A percentile compares a stretch with the other conserved stretches of the same genome.
phyloP scores from a whole-genome alignment of 2,329 filamentous ascomycete species.

The Xylariaceae sp. region DNA sequence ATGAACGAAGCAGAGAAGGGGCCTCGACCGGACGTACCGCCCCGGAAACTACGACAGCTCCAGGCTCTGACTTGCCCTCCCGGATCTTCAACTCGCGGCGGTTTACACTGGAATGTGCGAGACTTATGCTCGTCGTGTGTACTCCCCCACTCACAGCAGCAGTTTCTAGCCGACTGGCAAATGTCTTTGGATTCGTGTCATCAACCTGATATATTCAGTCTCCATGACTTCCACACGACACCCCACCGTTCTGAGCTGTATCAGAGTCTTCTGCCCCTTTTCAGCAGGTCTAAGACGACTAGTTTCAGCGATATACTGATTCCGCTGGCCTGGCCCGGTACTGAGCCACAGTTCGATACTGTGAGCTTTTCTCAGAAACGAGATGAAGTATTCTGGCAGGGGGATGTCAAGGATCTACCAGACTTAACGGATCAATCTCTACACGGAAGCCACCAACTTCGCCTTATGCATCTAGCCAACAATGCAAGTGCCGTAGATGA shows the following conservation, averaged over 20 bases:
- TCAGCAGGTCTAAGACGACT: constrained; percentile 64
- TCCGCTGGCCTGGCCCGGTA: constrained; percentile 46
- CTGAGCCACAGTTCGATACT: constrained; percentile 39
- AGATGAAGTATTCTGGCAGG: constrained; percentile 66
- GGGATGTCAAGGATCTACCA: constrained; percentile 51
- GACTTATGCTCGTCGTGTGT: constrained; percentile 58
- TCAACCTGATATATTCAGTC: constrained; percentile 65
- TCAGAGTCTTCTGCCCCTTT: constrained; percentile 62
- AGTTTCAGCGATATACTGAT: constrained; percentile 73
- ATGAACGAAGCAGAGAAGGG: too few relatives aligned
- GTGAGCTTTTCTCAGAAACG: constrained; percentile 52
- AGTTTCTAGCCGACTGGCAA: constrained; percentile 60
- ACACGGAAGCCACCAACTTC: constrained; percentile 61
- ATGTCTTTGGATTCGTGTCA: constrained; percentile 61
- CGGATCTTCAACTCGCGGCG: constrained; percentile 50
- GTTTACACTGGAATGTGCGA: constrained; percentile 55
- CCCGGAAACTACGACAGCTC: constrained; percentile 21
- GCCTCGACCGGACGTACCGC: constrained; percentile 15
- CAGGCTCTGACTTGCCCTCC: constrained; percentile 51
- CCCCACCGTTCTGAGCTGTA: constrained; percentile 55
- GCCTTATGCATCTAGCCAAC: constrained; percentile 62
- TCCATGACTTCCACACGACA: constrained; percentile 67
- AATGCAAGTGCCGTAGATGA: constrained; percentile 43
- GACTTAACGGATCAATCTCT: constrained; percentile 44
- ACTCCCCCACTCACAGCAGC: constrained; percentile 56